Evolutionary conservation across 2,329 filamentous ascomycete genomes (phyloP), one percentile per base, ranked within the genome.

Genomic region (Aspergillus fumigatiaffinis): DNA sequence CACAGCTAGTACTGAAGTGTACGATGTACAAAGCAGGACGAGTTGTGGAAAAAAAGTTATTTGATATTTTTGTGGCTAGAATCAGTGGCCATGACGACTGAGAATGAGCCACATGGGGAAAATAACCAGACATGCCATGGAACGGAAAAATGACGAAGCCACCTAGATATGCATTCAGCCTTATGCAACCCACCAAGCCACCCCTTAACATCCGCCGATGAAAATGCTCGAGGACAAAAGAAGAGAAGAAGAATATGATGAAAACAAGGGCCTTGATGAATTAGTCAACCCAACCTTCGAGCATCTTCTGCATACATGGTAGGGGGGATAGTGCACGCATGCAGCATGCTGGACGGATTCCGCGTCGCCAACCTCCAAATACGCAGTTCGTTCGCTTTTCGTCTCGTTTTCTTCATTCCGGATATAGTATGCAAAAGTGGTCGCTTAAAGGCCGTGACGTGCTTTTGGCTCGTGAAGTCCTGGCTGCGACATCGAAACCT

Each of bases 391-490:
- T 47, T 25, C 6, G 44, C 44, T 29, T 9, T 28, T 35, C 25
- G 17, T 23, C 23, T 20, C 44, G 26, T 49, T 48, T 29, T 21
- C 44, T 44, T 14, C 35, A 46, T 57, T 26, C 20, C 9, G 20
- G 29, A 12, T 51, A 41, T 51, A 46, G 49, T 25, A 23, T 23
- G 50, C 50, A 54, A 55, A 56, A 53, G 20, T 52, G 46, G 54
- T 46, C 26, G 54, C 44, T 56, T 50, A 32, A 56, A 52, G 57
- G 50, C 50, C 51, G 50, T 60, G 35, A 57, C 35, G 41, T 57
- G 54, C 48, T 54, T 54, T 58, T 59, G 50, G 48, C 23, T 56
- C 53, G 46, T 53, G 29, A 54, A 48, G 25, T 55, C 57, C 56
- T 44, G 12, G 21, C 21, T 29, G 50, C 29, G 49, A 62, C 28